Conservation (phyloP, 345 rosid genomes). For the Brassica carinata region DNA sequence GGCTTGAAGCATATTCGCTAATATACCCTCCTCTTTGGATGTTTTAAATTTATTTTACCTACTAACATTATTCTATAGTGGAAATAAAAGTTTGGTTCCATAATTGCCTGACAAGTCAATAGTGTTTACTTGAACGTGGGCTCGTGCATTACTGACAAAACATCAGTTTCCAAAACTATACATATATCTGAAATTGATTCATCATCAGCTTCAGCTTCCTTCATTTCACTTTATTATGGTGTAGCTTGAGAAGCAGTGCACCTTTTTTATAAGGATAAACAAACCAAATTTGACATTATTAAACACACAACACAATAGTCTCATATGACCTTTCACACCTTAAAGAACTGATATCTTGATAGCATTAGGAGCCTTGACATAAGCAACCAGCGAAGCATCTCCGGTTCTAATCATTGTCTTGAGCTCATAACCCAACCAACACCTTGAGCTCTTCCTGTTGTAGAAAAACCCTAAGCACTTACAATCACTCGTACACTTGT, state of each 20-base stretch:
- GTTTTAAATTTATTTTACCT: background rate
- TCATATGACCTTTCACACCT: conserved; percentile 19
- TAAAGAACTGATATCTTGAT: conserved; percentile 20
- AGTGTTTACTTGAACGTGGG: conserved; percentile 3
- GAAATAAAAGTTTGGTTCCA: background rate
- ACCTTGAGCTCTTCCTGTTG: conserved; percentile 44
- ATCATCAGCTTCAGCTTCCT: background rate
- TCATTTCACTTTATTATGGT: conserved; percentile 21
- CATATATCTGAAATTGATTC: background rate
- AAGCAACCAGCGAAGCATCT: conserved; percentile 34
- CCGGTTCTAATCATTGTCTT: conserved; percentile 47
- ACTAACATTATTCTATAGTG: background rate
- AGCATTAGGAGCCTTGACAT: conserved; percentile 37
- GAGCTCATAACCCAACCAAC: conserved; percentile 65
- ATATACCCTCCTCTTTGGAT: background rate
- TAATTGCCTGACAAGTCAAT: background rate
- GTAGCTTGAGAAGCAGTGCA: conserved; percentile 27
- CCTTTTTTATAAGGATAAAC: background rate
- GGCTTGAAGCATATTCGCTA: background rate
- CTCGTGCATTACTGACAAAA: conserved; percentile 13
- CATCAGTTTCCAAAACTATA: background rate
- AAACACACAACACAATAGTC: background rate
- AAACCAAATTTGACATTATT: conserved; percentile 11
- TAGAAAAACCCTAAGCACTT: conserved; percentile 69
- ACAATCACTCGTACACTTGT: conserved; percentile 56